These are phyloP conservation scores for Venturia pyrina DNA, from an alignment of 2,329 filamentous ascomycete genomes.

Conservation along the genomic window DNA sequence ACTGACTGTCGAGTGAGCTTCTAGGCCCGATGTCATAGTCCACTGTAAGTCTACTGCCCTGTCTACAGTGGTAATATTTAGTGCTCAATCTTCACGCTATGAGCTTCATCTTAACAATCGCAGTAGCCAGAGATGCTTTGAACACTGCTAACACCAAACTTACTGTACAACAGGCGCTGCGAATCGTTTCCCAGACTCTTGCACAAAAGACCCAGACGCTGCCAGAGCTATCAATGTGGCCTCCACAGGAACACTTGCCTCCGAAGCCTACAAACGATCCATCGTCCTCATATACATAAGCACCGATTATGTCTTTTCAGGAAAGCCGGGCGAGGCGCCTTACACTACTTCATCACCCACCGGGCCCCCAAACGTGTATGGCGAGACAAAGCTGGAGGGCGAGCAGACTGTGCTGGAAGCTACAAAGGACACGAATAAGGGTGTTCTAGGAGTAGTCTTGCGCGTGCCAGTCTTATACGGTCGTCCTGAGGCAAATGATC, in stretches of 20 bases:
- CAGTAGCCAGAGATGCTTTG: neutral
- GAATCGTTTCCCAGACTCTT: conserved; percentile 79
- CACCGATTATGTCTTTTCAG: conserved; percentile 73
- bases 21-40: conserved; percentile 64
- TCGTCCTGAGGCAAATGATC: conserved; percentile 51
- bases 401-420: conserved; percentile 59
- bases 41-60: conserved; percentile 51
- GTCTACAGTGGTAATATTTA: no score
- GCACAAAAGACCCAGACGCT: conserved; percentile 66
- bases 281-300: conserved; percentile 68
- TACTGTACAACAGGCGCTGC: conserved; percentile 54
- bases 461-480: conserved; percentile 82
- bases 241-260: conserved; percentile 57
- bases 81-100: neutral
- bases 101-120: neutral
- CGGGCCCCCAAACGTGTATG: conserved; percentile 69
- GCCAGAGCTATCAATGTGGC: conserved; percentile 65
- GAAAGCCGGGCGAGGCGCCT: conserved; percentile 67
- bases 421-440: conserved; percentile 23
- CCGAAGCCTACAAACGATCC: conserved; percentile 50
- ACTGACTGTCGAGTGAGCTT: neutral
- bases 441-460: conserved; percentile 53
- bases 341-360: conserved; percentile 58
- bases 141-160: neutral
- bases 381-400: conserved; percentile 62